These are phyloP conservation scores for Aureobasidium lini DNA, from an alignment of 2,329 filamentous ascomycete genomes.

Conservation along the genomic window DNA sequence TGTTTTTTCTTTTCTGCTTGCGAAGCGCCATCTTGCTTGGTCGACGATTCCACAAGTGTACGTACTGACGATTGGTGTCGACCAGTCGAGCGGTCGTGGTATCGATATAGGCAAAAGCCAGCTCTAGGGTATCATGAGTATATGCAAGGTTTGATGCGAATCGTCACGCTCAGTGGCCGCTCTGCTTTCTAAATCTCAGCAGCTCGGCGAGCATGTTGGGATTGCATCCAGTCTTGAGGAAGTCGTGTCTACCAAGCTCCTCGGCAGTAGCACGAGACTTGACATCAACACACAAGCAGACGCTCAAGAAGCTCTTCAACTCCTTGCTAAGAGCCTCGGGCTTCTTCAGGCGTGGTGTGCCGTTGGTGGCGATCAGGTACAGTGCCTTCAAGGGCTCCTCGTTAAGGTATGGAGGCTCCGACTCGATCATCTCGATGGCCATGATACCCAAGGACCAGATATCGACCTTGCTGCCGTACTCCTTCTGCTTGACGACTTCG, in stretches of 20 bases:
- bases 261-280: constrained; percentile 86
- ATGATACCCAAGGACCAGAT: constrained; percentile 99
- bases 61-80: neutral
- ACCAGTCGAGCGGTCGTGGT: neutral
- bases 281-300: constrained; percentile 94
- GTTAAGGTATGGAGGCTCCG: constrained; percentile 94
- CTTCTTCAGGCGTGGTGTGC: constrained; percentile 93
- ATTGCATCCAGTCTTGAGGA: constrained; percentile 85
- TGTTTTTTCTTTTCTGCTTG: neutral
- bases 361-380: constrained; percentile 96
- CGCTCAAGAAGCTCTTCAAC: constrained; percentile 91
- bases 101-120: neutral
- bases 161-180: constrained; percentile 9
- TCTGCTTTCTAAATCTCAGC: constrained; percentile 65
- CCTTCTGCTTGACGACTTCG: constrained; percentile 98
- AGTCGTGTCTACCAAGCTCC: constrained; percentile 86
- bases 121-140: constrained; percentile 6
- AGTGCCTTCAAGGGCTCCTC: constrained; percentile 96
- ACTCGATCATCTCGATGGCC: constrained; percentile 99
- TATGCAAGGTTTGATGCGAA: neutral
- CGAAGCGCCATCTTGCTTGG: neutral
- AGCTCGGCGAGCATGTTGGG: constrained; percentile 77
- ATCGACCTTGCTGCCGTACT: constrained; percentile 96
- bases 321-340: constrained; percentile 97
- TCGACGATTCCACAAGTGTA: neutral